Evolutionary conservation across 495 filamentous ascomycete species (phyloP).

Genomic region (Talaromyces stipitatus): DNA sequence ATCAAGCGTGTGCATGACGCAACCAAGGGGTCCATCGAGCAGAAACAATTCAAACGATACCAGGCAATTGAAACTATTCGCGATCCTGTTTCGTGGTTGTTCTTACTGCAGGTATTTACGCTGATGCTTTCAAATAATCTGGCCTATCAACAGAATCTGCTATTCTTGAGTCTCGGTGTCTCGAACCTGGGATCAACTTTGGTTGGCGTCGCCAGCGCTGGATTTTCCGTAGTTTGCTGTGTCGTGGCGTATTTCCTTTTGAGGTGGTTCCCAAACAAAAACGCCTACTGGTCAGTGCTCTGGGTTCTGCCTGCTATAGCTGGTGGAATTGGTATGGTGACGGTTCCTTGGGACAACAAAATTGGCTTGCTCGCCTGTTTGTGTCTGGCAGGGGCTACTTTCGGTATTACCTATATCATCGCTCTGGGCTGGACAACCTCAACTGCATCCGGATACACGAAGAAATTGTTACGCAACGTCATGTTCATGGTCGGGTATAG

Average conservation of each 20-base stretch:
- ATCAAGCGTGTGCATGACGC: conserved; percentile 12
- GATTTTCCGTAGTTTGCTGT: conserved; percentile 9
- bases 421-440: conserved; percentile 17
- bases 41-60: conserved; percentile 16
- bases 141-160: conserved; percentile 18
- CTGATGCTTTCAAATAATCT: conserved; percentile 20
- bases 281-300: conserved; percentile 1
- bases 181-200: conserved; percentile 15
- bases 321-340: conserved; percentile 20
- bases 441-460: conserved; percentile 15
- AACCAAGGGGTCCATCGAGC: conserved; percentile 14
- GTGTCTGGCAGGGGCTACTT: conserved; percentile 15
- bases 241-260: conserved; percentile 5
- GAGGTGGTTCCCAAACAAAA: conserved; percentile 1
- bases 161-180: conserved; percentile 11
- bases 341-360: conserved; percentile 17
- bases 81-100: conserved; percentile 18
- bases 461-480: conserved; percentile 16
- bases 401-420: conserved; percentile 18
- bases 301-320: conserved; percentile 24
- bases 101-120: conserved; percentile 15
- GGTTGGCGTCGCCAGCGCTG: conserved; percentile 11
- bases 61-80: conserved; percentile 14
- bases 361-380: conserved; percentile 16
- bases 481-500: conserved; percentile 18